A percentile compares a stretch with the other conserved stretches of the same genome.
Evolutionary conservation across 140 eudicot species (phyloP).

Genomic region (Ambrosia hybrid): DNA sequence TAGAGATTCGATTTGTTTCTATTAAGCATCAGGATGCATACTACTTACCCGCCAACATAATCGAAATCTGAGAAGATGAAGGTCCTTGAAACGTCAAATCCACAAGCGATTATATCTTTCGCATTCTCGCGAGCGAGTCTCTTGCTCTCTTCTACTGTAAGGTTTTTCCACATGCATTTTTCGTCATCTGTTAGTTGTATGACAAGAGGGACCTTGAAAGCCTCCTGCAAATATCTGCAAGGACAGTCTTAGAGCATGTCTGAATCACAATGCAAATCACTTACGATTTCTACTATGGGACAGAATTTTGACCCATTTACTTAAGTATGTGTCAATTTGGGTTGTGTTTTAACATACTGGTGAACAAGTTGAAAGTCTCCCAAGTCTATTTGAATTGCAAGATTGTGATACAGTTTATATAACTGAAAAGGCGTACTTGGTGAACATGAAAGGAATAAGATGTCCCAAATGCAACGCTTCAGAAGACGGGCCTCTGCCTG

Average conservation of each 20-base stretch:
- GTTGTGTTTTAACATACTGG: not conserved
- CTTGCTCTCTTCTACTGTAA: conserved; percentile 82
- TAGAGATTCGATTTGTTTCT: not conserved
- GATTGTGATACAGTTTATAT: not conserved
- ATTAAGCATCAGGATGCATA: conserved; percentile 7
- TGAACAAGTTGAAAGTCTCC: not conserved
- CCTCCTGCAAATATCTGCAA: conserved; percentile 93
- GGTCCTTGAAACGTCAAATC: conserved; percentile 83
- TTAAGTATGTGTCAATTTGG: not conserved
- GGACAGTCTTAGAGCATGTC: conserved; percentile 7
- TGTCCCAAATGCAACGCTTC: conserved; percentile 94
- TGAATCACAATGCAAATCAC: not conserved
- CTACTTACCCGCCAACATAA: conserved; percentile 87
- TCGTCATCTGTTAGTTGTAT: conserved; percentile 94
- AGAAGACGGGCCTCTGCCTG: conserved; percentile 93
- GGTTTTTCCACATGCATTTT: conserved; percentile 90
- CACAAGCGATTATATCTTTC: conserved; percentile 95
- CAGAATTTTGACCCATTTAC: not conserved
- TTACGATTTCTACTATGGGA: too few species aligned
- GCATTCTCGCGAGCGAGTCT: conserved; percentile 98
- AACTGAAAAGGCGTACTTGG: conserved; percentile 52
- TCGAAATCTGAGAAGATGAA: conserved; percentile 89
- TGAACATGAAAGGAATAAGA: conserved; percentile 90
- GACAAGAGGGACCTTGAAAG: conserved; percentile 92
- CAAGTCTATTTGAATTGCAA: not conserved